Percentiles rank a stretch among this genome's conserved stretches.
These are phyloP conservation scores for Vitellaria paradoxa DNA, from an alignment of 179 eudicot species.

Conservation along the genomic window DNA sequence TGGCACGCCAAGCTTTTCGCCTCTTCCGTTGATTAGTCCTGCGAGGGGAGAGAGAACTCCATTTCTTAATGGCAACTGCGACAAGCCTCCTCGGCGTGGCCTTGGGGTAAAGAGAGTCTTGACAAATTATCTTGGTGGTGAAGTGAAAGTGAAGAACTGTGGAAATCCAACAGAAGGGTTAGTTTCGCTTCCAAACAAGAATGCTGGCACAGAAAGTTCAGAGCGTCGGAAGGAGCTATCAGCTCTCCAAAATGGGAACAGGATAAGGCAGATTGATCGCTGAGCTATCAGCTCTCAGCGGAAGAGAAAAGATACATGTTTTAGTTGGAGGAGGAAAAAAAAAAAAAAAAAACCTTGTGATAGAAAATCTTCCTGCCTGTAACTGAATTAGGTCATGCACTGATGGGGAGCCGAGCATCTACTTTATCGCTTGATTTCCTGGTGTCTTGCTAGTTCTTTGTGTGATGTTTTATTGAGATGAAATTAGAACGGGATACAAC, in stretches of 20 bases:
- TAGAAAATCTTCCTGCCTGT: not conserved
- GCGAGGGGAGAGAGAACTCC: slow-evolving; percentile 62
- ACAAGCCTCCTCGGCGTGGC: slow-evolving; percentile 62
- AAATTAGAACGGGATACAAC: not conserved
- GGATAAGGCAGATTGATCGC: slow-evolving; percentile 27
- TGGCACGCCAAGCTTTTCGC: slow-evolving; percentile 47
- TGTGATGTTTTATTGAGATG: not conserved
- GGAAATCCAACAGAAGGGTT: slow-evolving; percentile 33
- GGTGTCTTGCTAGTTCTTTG: not conserved
- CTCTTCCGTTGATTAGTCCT: slow-evolving; percentile 43
- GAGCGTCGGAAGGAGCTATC: slow-evolving; percentile 38
- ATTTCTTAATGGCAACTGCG: slow-evolving; percentile 32
- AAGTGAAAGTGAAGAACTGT: slow-evolving; percentile 40
- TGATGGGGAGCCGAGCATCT: not conserved
- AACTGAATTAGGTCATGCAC: not conserved
- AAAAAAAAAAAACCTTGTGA: not conserved
- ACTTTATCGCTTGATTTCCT: not conserved
- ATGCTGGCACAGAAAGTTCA: slow-evolving; percentile 37
- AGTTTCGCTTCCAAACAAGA: slow-evolving; percentile 26
- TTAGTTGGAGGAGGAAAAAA: no score
- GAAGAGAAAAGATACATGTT: not conserved
- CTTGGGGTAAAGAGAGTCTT: slow-evolving; percentile 75
- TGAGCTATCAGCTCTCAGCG: slow-evolving; percentile 2
- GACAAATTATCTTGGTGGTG: slow-evolving; percentile 73
- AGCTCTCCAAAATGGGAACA: slow-evolving; percentile 22